phyloP scores from a whole-genome alignment of 1,284 basidiomycete genomes.

The Leccinum subrobustum region DNA sequence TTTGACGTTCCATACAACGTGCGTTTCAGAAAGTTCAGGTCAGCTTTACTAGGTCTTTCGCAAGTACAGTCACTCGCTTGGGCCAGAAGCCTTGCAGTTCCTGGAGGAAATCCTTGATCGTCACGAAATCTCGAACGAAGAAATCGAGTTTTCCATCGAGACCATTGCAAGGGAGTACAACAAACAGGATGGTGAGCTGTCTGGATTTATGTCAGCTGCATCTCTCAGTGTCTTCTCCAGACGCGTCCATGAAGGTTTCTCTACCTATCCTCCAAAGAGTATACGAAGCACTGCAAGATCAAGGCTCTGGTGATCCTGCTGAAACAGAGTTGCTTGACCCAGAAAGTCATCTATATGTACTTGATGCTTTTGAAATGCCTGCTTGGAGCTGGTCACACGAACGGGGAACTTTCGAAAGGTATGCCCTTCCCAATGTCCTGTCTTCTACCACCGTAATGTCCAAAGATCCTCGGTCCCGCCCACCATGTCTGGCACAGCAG shows the following conservation, averaged over 20 bases:
- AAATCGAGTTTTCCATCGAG: slow-evolving; percentile 79
- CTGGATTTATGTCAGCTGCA: slow-evolving; percentile 11
- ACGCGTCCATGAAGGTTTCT: slow-evolving; percentile 80
- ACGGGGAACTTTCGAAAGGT: slow-evolving; percentile 85
- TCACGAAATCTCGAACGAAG: slow-evolving; percentile 68
- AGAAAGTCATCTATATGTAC: slow-evolving; percentile 79
- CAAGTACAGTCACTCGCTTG: slow-evolving; percentile 81
- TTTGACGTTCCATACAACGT: slow-evolving; percentile 22
- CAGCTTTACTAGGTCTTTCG: slow-evolving; percentile 59
- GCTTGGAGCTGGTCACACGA: slow-evolving; percentile 86
- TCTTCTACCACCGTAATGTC: slow-evolving; percentile 10
- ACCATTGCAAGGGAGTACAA: slow-evolving; percentile 87
- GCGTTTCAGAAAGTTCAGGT: not conserved
- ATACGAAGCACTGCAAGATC: slow-evolving; percentile 79
- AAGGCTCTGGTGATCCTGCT: slow-evolving; percentile 55
- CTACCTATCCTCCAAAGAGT: slow-evolving; percentile 73
- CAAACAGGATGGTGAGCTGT: slow-evolving; percentile 78
- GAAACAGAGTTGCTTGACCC: slow-evolving; percentile 74
- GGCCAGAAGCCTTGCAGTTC: slow-evolving; percentile 69
- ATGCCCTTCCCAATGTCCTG: slow-evolving; percentile 19
- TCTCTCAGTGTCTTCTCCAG: slow-evolving; percentile 36
- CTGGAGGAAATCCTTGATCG: slow-evolving; percentile 66
- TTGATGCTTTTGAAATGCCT: slow-evolving; percentile 95
- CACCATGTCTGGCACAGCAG: slow-evolving; percentile 75
- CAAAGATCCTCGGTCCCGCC: slow-evolving; percentile 45